Percentiles rank a stretch among this genome's conserved stretches.
These are phyloP conservation scores for Juglanconis sp. DNA, from an alignment of 2,329 filamentous ascomycete genomes.

Conservation along the genomic window DNA sequence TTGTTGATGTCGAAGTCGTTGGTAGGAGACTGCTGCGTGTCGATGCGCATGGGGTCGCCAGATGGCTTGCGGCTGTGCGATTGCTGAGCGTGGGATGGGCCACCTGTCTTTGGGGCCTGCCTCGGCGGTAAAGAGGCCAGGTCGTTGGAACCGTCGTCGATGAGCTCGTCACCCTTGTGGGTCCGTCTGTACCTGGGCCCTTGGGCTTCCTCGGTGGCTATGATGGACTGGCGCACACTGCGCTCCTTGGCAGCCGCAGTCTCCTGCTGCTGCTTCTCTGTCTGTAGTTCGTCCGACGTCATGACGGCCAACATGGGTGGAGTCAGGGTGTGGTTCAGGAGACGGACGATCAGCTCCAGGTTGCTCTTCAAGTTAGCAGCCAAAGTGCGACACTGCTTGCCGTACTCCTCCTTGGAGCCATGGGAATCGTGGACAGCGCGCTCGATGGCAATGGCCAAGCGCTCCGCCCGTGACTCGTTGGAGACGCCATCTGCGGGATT, in stretches of 20 bases:
- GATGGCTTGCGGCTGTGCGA: constrained; percentile 18
- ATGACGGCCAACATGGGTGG: constrained; percentile 80
- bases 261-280: constrained; percentile 78
- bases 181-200: constrained; percentile 76
- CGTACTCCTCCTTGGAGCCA: constrained; percentile 50
- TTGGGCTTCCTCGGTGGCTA: constrained; percentile 71
- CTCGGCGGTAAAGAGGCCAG: constrained; percentile 35
- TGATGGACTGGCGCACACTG: constrained; percentile 78
- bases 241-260: constrained; percentile 74
- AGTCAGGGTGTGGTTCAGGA: constrained; percentile 70
- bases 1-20: constrained; percentile 78
- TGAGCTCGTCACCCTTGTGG: constrained; percentile 90
- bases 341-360: constrained; percentile 67
- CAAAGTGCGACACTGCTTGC: constrained; percentile 68
- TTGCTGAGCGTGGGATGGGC: neutral
- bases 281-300: constrained; percentile 87
- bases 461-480: constrained; percentile 62
- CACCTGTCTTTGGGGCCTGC: constrained; percentile 15
- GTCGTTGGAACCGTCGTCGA: constrained; percentile 53
- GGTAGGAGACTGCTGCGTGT: constrained; percentile 53
- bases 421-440: constrained; percentile 61
- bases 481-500: constrained; percentile 61
- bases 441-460: constrained; percentile 76
- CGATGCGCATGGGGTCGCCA: constrained; percentile 35
- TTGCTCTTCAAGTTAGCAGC: constrained; percentile 89